Conservation (phyloP, 192 early-diverging fungal genomes). For the Coemansia sp. region DNA sequence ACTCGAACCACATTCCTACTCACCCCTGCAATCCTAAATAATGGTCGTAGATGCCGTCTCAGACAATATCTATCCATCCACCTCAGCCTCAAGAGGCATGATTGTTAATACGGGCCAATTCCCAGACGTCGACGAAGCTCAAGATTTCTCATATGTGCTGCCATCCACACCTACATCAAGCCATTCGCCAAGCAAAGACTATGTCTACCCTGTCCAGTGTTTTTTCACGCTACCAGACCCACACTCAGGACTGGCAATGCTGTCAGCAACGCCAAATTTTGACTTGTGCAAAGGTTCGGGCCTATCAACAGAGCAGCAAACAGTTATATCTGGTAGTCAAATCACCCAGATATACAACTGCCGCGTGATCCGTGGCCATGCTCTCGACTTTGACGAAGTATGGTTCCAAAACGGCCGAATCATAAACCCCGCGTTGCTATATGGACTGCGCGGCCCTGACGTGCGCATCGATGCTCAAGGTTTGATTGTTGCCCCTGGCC, state of each 20-base stretch:
- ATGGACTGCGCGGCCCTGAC: conserved; percentile 61
- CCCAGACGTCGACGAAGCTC: neutral
- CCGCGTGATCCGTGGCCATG: conserved; percentile 64
- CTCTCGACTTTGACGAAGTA: conserved; percentile 63
- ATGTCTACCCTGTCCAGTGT: conserved; percentile 6
- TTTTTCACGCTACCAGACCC: conserved; percentile 26
- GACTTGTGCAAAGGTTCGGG: neutral
- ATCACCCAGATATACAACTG: conserved; percentile 70
- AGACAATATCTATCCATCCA: neutral
- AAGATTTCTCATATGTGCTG: neutral
- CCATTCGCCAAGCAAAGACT: neutral
- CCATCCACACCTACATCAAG: neutral
- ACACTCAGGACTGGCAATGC: conserved; percentile 20
- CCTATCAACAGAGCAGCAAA: conserved; percentile 7
- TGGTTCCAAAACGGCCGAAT: conserved; percentile 75
- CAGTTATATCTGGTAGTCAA: conserved; percentile 19
- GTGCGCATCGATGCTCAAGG: conserved; percentile 66
- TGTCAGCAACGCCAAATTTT: conserved; percentile 8
- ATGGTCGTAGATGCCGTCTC: neutral
- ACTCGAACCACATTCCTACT: no score
- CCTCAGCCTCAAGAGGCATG: neutral
- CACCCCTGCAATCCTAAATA: neutral
- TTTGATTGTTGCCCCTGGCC: conserved; percentile 65
- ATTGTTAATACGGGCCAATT: neutral
- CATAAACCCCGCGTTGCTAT: conserved; percentile 63